Percentiles rank a stretch among this genome's conserved stretches.
Conservation (phyloP, 164 flowering plant species). For the Saururus chinensis region DNA sequence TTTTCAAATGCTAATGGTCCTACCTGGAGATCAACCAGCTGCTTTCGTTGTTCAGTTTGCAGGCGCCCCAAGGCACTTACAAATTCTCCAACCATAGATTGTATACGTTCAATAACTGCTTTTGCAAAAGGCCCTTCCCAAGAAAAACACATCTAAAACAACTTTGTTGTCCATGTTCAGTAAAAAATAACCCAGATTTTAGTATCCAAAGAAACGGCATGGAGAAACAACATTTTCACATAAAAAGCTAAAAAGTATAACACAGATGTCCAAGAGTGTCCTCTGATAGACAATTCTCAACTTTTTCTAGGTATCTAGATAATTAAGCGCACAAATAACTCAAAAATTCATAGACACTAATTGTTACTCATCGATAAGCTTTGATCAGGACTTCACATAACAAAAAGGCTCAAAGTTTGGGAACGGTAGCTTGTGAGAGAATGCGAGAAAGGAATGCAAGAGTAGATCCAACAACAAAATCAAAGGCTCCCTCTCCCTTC, state of each 20-base stretch:
- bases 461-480: too few relatives aligned
- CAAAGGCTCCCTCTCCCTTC: too few relatives aligned
- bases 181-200: constrained; percentile 13
- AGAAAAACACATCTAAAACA: constrained; percentile 79
- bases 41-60: constrained; percentile 89
- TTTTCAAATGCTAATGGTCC: background rate
- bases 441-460: too few relatives aligned
- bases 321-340: too few relatives aligned
- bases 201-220: background rate
- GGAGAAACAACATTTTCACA: background rate
- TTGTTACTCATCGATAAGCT: too few relatives aligned
- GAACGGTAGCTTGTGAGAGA: too few relatives aligned
- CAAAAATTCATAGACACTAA: too few relatives aligned
- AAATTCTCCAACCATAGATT: constrained; percentile 75
- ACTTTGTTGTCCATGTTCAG: constrained; percentile 55
- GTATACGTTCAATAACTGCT: constrained; percentile 67
- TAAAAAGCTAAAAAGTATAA: too few relatives aligned
- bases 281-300: background rate
- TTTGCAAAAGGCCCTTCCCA: constrained; percentile 89
- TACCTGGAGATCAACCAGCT: constrained; percentile 78
- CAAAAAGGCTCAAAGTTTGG: too few relatives aligned
- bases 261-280: background rate
- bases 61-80: constrained; percentile 65
- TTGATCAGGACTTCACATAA: too few relatives aligned
- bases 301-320: background rate